A percentile compares a stretch with the other conserved stretches of the same genome.
phyloP scores from a whole-genome alignment of 176 grass and related monocot genomes.

The Zizania latifolia region DNA sequence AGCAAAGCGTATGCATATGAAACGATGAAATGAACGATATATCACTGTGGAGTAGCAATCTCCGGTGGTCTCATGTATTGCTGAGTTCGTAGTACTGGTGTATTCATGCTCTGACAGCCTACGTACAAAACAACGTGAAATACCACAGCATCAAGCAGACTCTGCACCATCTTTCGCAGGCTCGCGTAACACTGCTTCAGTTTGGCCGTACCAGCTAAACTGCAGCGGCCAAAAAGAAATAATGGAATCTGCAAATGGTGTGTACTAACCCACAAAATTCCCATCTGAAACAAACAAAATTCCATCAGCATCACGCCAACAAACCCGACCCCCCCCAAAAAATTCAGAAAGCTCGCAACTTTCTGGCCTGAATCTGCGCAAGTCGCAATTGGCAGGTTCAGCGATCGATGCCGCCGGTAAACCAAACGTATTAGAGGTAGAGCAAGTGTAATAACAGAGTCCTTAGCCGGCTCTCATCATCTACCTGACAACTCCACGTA shows the following conservation, averaged over 20 bases:
- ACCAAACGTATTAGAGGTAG: neutral
- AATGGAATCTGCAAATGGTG: neutral
- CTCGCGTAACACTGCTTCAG: neutral
- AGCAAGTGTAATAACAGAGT: no score
- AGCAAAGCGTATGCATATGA: neutral
- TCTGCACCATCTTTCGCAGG: neutral
- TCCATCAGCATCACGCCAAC: neutral
- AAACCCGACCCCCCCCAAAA: neutral
- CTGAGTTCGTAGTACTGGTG: no score
- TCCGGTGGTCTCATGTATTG: neutral
- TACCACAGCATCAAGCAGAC: neutral
- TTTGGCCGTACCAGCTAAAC: neutral
- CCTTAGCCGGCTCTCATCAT: no score
- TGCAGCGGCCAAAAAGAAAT: neutral
- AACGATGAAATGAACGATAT: neutral
- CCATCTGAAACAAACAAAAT: neutral
- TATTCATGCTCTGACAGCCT: neutral
- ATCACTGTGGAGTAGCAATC: neutral
- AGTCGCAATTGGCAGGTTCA: constrained; percentile 1
- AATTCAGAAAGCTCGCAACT: neutral
- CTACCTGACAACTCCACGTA: no score
- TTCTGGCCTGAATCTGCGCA: neutral
- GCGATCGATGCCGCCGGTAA: no score
- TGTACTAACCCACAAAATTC: neutral
- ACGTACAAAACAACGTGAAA: neutral